Percentiles rank a stretch among this genome's conserved stretches.
phyloP scores from a whole-genome alignment of 768 basidiomycete species.

The Sutorius australiensis region DNA sequence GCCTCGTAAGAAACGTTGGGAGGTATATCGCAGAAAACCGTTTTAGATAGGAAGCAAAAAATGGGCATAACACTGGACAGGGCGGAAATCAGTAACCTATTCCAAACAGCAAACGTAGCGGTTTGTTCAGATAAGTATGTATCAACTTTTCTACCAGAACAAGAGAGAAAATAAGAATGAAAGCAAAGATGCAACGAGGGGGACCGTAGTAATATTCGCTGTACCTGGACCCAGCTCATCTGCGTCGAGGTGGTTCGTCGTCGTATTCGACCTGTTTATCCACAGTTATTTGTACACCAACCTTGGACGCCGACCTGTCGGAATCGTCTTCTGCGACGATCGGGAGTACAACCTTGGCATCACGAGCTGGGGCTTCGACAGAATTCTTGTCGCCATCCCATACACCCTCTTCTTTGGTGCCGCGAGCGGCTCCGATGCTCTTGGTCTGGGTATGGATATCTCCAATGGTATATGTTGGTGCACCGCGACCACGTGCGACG shows the following conservation, averaged over 20 bases:
- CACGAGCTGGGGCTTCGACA: conserved; percentile 33
- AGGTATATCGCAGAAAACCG: neutral
- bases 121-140: neutral
- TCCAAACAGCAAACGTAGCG: conserved; percentile 1
- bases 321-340: conserved; percentile 31
- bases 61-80: neutral
- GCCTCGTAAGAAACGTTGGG: neutral
- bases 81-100: conserved; percentile 3
- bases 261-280: conserved; percentile 56
- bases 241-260: conserved; percentile 19
- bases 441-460: conserved; percentile 51
- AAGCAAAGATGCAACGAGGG: neutral
- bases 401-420: conserved; percentile 37
- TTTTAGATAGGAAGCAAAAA: neutral
- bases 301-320: conserved; percentile 16
- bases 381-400: conserved; percentile 40
- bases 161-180: neutral
- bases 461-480: conserved; percentile 40
- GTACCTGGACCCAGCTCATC: conserved; percentile 4
- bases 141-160: neutral
- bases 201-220: neutral
- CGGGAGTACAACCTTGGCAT: conserved; percentile 35
- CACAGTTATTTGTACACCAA: conserved; percentile 59
- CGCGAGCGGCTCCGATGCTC: conserved; percentile 42
- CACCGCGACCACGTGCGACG: conserved; percentile 27